Base-by-base conservation (phyloP, 768 basidiomycete species). In the Leccinum broughii region DNA sequence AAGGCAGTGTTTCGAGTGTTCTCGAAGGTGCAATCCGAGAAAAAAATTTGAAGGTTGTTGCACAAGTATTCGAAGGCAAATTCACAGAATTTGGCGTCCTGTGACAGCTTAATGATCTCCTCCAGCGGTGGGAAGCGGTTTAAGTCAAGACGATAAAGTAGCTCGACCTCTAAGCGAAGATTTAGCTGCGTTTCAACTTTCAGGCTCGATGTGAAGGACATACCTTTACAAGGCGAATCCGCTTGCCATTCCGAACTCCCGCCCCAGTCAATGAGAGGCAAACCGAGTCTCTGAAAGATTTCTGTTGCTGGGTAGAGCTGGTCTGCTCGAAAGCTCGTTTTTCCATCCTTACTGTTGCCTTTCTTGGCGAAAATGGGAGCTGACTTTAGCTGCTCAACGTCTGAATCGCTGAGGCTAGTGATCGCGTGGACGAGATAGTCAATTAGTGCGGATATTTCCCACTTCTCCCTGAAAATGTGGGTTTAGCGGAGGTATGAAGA, bases 211-310 rank as follows among this genome's bases (percentile, higher is more conserved):
- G 9, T 1, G 3, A 22, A 9, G 8, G 3, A 32, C 22, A 1
- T 46, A 55, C 54, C 54, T 46, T 32, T 37, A 14, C n/a, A 3
- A 0, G 41, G 6, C 17, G 13, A 0, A 8, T 55, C 54, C 17
- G n/a, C n/a, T n/a, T 13, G 26, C 95, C 95, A 98, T 71, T 88
- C 90, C 0, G 72, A 75, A 54, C 83, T 76, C 26, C 76, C 77
- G 1, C 87, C 86, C 94, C 95, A 97, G 62, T 93, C 92, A 37
- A 98, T 80, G 4, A 95, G 68, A 2, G 93, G 92, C 11, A 98
- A 71, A 2, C 81, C 82, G 8, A 98, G 77, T 51, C 82, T 77
- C 10, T 89, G 80, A 57, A 95, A 84, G 2, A 77, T 75, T 28
- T 87, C 84, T 0, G 82, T 62, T 0, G 96, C 95, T 66, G 96